phyloP scores from a whole-genome alignment of 768 basidiomycete genomes.

The Tylopilus intermedius region DNA sequence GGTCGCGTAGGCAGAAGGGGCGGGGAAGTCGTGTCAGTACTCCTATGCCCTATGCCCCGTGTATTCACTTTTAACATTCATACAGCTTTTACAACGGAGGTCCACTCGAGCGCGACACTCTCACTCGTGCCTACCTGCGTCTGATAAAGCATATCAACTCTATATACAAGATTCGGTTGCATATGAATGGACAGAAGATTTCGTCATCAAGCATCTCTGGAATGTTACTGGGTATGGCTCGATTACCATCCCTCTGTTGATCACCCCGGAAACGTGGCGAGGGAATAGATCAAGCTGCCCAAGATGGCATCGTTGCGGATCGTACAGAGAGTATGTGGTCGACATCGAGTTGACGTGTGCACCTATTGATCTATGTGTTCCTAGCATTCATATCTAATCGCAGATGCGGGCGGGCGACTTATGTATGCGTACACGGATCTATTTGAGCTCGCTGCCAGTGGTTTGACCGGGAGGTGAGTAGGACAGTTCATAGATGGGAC shows the following conservation, averaged over 20 bases:
- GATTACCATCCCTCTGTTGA: no score
- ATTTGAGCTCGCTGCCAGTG: slow-evolving; percentile 91
- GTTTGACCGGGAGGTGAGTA: slow-evolving; percentile 61
- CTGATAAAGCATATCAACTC: slow-evolving; percentile 58
- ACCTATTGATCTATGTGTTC: background rate
- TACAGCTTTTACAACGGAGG: slow-evolving; percentile 33
- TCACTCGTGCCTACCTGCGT: no score
- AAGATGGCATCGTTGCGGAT: slow-evolving; percentile 38
- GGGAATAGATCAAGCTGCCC: slow-evolving; percentile 37
- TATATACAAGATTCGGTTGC: slow-evolving; percentile 90
- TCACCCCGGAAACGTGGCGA: slow-evolving; percentile 20
- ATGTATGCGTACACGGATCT: slow-evolving; percentile 98
- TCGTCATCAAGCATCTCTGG: no score
- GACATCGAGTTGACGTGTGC: no score
- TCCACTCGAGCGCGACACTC: no score
- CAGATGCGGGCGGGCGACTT: slow-evolving; percentile 50
- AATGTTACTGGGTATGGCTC: no score
- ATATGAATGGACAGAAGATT: slow-evolving; percentile 22
- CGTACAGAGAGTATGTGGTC: slow-evolving; percentile 45
- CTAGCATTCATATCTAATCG: slow-evolving; percentile 82
- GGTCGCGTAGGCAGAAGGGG: slow-evolving; percentile 81
- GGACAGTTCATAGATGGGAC: background rate
- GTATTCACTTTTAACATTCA: background rate
- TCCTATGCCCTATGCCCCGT: background rate
- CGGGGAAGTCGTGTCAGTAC: slow-evolving; percentile 78